Evolutionary conservation across 2,329 filamentous ascomycete species (phyloP).

Genomic region (Sporothrix mexicana): DNA sequence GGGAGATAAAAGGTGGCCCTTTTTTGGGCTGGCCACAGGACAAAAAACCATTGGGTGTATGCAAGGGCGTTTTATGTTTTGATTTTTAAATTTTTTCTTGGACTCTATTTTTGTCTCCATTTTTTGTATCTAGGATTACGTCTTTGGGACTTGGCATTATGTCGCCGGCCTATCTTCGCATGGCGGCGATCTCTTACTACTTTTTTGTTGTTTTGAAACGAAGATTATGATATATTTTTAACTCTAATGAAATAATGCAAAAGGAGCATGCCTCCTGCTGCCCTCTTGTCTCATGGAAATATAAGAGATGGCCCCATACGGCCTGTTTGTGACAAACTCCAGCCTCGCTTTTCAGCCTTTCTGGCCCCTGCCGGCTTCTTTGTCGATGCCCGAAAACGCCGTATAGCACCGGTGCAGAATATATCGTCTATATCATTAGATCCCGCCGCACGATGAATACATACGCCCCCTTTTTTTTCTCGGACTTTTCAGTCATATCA

Average conservation of each 20-base stretch:
- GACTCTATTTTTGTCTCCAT: not conserved
- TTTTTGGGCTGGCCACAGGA: not conserved
- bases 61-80: constrained; percentile 21
- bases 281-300: not conserved
- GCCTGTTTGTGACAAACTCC: not conserved
- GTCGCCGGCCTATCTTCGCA: not conserved
- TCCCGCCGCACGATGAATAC: not conserved
- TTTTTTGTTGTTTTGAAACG: not conserved
- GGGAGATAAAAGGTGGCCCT: not conserved
- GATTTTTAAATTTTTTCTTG: not conserved
- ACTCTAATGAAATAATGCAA: not conserved
- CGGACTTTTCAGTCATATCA: not conserved
- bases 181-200: not conserved
- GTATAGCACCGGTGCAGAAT: not conserved
- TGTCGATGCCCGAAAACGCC: not conserved
- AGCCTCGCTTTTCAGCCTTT: not conserved
- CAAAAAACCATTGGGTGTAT: constrained; percentile 18
- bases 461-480: not conserved
- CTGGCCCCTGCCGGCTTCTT: too few species aligned
- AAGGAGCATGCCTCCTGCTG: not conserved
- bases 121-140: not conserved
- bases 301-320: not conserved
- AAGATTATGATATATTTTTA: constrained; percentile 5
- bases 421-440: not conserved
- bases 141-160: not conserved